Evolutionary conservation across 305 asterid species (phyloP).

Genomic region (Fraxinus xanthoxyloides): DNA sequence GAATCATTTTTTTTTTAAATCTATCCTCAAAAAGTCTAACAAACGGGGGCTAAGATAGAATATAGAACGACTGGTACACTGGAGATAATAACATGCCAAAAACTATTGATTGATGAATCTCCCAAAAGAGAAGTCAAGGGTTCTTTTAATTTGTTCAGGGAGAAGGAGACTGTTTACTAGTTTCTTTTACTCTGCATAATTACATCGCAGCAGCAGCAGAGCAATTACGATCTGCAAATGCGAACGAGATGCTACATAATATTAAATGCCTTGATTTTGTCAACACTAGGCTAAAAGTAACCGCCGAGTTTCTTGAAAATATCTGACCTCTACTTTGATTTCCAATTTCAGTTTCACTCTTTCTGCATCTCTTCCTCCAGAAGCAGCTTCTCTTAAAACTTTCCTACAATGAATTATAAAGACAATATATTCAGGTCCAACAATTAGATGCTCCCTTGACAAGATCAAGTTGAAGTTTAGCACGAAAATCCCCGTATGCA

Average conservation of each 20-base stretch:
- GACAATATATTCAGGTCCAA: background rate
- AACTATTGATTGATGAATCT: background rate
- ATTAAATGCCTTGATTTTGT: background rate
- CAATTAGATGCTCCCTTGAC: background rate
- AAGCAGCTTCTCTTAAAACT: conserved; percentile 84
- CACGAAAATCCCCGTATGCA: background rate
- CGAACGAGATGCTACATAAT: background rate
- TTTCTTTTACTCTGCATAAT: background rate
- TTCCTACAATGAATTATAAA: conserved; percentile 45
- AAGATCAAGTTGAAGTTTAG: background rate
- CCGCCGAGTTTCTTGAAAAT: conserved; percentile 2
- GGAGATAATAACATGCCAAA: background rate
- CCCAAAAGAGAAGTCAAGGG: background rate
- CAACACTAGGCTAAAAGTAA: conserved; percentile 7
- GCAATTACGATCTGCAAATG: background rate
- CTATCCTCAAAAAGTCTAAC: background rate
- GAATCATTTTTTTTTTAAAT: background rate
- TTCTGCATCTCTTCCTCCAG: conserved; percentile 87
- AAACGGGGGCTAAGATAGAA: background rate
- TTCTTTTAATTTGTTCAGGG: background rate
- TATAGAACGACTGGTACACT: background rate
- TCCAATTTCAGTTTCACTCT: conserved; percentile 77
- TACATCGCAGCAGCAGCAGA: background rate
- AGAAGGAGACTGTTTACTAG: background rate
- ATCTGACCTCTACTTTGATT: conserved; percentile 77